Conservation (phyloP, 1,284 basidiomycete genomes). For the Microstroma glucosiphilum region DNA sequence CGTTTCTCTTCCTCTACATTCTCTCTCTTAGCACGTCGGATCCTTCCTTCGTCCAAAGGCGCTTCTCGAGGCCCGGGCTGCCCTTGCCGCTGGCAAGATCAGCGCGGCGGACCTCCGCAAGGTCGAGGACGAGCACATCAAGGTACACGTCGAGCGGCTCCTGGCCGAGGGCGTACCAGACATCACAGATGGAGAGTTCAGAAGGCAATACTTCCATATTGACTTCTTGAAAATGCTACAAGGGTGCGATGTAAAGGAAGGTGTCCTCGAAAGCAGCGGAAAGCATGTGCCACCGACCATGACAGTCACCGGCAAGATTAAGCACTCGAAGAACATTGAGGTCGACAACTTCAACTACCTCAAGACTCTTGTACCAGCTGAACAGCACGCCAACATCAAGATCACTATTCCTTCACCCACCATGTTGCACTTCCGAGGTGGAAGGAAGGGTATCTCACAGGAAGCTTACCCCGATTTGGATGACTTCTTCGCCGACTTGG, state of each 20-base stretch:
- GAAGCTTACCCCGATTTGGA: constrained; percentile 63
- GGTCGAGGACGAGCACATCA: constrained; percentile 59
- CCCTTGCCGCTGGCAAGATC: constrained; percentile 54
- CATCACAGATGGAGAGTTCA: constrained; percentile 62
- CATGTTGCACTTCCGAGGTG: constrained; percentile 38
- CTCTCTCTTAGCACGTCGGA: constrained; percentile 9
- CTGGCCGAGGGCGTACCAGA: constrained; percentile 57
- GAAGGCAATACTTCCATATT: constrained; percentile 33
- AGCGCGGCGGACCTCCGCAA: constrained; percentile 54
- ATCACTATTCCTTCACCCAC: constrained; percentile 66
- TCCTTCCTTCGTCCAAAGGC: constrained; percentile 57
- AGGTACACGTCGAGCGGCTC: constrained; percentile 57
- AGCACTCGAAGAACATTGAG: constrained; percentile 33
- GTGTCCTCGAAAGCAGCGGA: constrained; percentile 35
- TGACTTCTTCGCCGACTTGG: constrained; percentile 70
- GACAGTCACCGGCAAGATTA: constrained; percentile 43
- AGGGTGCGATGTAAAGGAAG: constrained; percentile 30
- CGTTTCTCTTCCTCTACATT: too few relatives aligned
- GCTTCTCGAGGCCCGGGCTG: constrained; percentile 56
- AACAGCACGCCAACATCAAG: constrained; percentile 57
- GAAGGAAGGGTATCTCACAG: constrained; percentile 31
- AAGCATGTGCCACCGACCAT: constrained; percentile 48
- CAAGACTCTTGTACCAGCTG: constrained; percentile 38
- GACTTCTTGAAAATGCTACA: constrained; percentile 35
- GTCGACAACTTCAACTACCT: constrained; percentile 51